Evolutionary conservation across 495 filamentous ascomycete genomes (phyloP), one percentile per base, ranked within the genome.

Genomic region (Pyrenula massariospora): DNA sequence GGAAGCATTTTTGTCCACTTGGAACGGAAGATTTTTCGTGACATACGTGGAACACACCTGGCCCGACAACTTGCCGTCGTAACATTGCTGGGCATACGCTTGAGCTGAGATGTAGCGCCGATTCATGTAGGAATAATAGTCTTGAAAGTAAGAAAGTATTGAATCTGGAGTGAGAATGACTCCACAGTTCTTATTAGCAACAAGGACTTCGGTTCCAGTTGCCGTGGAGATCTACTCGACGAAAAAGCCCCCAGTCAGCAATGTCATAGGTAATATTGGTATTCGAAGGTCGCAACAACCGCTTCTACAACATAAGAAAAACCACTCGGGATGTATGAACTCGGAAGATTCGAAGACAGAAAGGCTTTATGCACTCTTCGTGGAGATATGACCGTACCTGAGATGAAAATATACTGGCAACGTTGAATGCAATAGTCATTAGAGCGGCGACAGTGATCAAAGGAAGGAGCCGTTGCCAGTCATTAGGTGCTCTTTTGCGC

Each of bases 331-430:
- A 42, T 8, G 31, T 42, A 8, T 42, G 31, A 8, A 8, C 15
- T 15, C 31, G 31, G 31, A 42, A 5, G 8, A 15, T 42, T 42
- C 31, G 15, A 15, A 5, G 31, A 5, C 31, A 42, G 15, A 15
- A 5, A 42, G 5, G 15, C 15, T 15, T 42, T 5, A 42, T 42
- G 15, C 15, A 42, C 5, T 42, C n/a, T n/a, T n/a, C n/a, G n/a
- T n/a, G n/a, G n/a, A n/a, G 31, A 42, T 8, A 42, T 42, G 31
- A 42, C 15, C 31, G 15, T 42, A 63, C 47, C n/a, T 47, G 50
- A 8, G 31, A 42, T 2, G 58, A 59, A 42, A 42, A 42, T 42
- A 42, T 42, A 15, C 31, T 42, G 15, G 31, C 31, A 42, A 42
- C 15, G 15, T 42, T 8, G 31, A 42, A 42, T 15, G 31, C 31